These are phyloP conservation scores for Globisporangium emineosum DNA, from an alignment of 352 stramenopile genomes.

Conservation along the genomic window DNA sequence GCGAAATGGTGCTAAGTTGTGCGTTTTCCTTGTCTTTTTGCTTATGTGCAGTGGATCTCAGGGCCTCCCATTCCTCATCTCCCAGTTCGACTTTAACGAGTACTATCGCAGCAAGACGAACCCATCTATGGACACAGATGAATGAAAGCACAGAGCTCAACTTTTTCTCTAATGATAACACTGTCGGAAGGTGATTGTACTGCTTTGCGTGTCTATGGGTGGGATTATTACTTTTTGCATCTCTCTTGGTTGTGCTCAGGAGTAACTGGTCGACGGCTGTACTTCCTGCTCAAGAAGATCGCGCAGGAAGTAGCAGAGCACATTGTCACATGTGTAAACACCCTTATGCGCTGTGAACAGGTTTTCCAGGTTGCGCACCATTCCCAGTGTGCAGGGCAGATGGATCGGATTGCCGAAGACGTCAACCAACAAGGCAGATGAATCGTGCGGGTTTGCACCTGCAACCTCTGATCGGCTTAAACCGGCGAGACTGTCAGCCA, in stretches of 20 bases:
- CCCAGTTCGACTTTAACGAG: conserved; percentile 92
- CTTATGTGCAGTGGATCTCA: conserved; percentile 49
- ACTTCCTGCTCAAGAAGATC: conserved; percentile 46
- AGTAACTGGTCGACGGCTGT: background rate
- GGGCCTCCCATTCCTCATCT: conserved; percentile 81
- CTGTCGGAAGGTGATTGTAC: background rate
- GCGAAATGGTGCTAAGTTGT: background rate
- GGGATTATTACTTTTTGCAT: background rate
- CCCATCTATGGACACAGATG: conserved; percentile 38
- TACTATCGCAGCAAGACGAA: conserved; percentile 72
- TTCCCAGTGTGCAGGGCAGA: conserved; percentile 44
- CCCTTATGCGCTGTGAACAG: conserved; percentile 48
- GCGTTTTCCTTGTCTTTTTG: conserved; percentile 2
- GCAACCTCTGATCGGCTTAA: too few relatives aligned
- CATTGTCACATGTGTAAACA: conserved; percentile 39
- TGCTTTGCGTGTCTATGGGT: background rate
- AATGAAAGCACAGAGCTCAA: conserved; percentile 28
- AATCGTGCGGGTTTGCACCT: background rate
- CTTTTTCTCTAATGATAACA: background rate
- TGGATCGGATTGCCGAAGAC: conserved; percentile 45
- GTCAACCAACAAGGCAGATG: conserved; percentile 25
- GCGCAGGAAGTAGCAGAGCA: conserved; percentile 70
- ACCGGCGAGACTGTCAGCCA: background rate
- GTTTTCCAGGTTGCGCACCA: conserved; percentile 40
- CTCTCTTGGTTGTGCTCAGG: background rate